Conservation (phyloP, 768 basidiomycete genomes). For the Lentinula raphanica region DNA sequence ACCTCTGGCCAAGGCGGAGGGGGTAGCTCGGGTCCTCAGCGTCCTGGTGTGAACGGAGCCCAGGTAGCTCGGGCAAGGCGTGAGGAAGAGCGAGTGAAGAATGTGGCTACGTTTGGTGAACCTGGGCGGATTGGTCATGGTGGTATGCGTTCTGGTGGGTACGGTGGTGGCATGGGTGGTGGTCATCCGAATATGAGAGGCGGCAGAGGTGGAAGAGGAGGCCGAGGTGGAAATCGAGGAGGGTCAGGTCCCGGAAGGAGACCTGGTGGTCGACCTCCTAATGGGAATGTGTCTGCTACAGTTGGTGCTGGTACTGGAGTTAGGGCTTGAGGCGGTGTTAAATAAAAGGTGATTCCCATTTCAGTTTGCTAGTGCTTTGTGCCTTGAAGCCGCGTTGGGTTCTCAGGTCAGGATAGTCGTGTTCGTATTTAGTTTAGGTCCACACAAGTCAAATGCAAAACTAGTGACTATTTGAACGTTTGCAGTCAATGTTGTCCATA, state of each 20-base stretch:
- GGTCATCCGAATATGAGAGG: slow-evolving; percentile 27
- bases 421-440: neutral
- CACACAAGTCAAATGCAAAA: neutral
- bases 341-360: neutral
- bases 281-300: neutral
- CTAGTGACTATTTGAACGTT: too few relatives aligned
- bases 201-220: slow-evolving; percentile 1
- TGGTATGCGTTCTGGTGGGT: slow-evolving; percentile 70
- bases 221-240: neutral
- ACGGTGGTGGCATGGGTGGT: slow-evolving; percentile 74
- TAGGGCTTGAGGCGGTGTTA: neutral
- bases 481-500: too few relatives aligned
- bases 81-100: slow-evolving; percentile 80
- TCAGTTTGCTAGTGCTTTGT: neutral
- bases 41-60: slow-evolving; percentile 31
- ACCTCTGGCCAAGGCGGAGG: slow-evolving; percentile 17
- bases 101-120: slow-evolving; percentile 85
- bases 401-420: neutral
- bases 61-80: slow-evolving; percentile 55
- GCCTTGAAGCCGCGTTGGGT: neutral
- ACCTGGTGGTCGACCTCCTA: neutral
- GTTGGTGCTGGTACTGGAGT: neutral
- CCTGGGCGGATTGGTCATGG: slow-evolving; percentile 62
- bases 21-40: slow-evolving; percentile 34
- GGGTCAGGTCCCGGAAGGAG: neutral